Evolutionary conservation across 2,329 filamentous ascomycete genomes (phyloP).

Genomic region (Metarhizium album): DNA sequence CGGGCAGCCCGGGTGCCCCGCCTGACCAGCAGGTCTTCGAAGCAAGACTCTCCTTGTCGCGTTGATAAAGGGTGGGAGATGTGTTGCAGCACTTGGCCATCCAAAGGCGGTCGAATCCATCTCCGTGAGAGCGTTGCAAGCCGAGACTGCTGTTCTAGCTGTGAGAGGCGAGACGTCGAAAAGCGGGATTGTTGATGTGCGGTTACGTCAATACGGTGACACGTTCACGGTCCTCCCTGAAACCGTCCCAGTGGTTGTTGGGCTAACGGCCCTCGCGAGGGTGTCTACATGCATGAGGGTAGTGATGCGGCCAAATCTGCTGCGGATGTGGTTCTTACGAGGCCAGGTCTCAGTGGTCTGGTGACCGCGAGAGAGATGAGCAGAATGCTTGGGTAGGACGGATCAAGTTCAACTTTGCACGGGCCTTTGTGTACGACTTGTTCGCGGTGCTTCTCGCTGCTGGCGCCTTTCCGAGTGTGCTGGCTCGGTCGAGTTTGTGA

Average conservation of each 20-base stretch:
- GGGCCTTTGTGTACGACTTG: conserved; percentile 61
- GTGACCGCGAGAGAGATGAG: conserved; percentile 46
- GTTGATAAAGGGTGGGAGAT: conserved; percentile 47
- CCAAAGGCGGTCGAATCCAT: conserved; percentile 45
- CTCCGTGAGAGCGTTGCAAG: conserved; percentile 47
- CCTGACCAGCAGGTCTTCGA: conserved; percentile 47
- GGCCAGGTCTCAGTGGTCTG: conserved; percentile 43
- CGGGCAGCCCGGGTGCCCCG: conserved; percentile 29
- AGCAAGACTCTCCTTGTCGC: conserved; percentile 50
- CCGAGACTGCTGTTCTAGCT: conserved; percentile 42
- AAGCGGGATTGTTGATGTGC: conserved; percentile 46
- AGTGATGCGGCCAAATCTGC: conserved; percentile 56
- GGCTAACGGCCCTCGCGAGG: conserved; percentile 60
- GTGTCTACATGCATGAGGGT: conserved; percentile 53
- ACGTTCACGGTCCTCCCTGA: conserved; percentile 53
- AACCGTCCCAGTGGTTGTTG: conserved; percentile 50
- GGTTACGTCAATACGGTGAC: conserved; percentile 62
- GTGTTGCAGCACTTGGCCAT: conserved; percentile 38
- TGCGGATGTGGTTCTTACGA: conserved; percentile 59
- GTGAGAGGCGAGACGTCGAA: conserved; percentile 15
- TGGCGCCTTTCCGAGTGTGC: conserved; percentile 57
- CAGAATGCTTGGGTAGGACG: conserved; percentile 30
- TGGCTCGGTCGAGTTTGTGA: conserved; percentile 62
- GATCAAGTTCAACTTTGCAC: conserved; percentile 59
- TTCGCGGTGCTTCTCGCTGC: conserved; percentile 56